phyloP scores from a whole-genome alignment of 2,329 filamentous ascomycete genomes.

The Huntiella bhutanensis region DNA sequence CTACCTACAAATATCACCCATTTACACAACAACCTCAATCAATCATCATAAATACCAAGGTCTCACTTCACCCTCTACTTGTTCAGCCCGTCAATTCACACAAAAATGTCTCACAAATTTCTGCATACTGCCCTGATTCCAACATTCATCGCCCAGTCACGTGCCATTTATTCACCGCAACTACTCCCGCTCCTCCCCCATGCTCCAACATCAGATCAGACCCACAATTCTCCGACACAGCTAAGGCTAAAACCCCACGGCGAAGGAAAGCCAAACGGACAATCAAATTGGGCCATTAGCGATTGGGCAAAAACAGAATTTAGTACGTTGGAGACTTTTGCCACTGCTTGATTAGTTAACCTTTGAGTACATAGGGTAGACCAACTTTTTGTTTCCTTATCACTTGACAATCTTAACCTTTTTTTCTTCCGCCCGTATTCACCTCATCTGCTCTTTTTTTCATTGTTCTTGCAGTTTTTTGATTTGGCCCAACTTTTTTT shows the following conservation, averaged over 20 bases:
- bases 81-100: too few species aligned
- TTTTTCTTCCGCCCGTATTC: neutral
- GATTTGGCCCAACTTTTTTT: neutral
- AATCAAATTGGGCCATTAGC: too few species aligned
- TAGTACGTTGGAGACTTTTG: neutral
- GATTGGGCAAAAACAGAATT: neutral
- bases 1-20: neutral
- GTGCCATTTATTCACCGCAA: too few species aligned
- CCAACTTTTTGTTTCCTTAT: neutral
- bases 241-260: too few species aligned
- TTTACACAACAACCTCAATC: too few species aligned
- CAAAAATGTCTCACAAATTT: too few species aligned
- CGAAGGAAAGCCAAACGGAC: neutral
- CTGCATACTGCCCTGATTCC: too few species aligned
- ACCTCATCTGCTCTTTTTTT: too few species aligned
- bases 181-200: too few species aligned
- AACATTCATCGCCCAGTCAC: too few species aligned
- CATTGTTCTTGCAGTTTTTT: neutral
- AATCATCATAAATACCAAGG: too few species aligned
- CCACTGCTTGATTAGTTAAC: neutral
- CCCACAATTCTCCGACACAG: slow-evolving; percentile 4
- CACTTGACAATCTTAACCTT: neutral
- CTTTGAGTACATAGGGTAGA: neutral
- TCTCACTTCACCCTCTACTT: too few species aligned
- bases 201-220: neutral